Base-by-base conservation (phyloP, 2,329 filamentous ascomycete species). In the Verticillium zaregamsianum region DNA sequence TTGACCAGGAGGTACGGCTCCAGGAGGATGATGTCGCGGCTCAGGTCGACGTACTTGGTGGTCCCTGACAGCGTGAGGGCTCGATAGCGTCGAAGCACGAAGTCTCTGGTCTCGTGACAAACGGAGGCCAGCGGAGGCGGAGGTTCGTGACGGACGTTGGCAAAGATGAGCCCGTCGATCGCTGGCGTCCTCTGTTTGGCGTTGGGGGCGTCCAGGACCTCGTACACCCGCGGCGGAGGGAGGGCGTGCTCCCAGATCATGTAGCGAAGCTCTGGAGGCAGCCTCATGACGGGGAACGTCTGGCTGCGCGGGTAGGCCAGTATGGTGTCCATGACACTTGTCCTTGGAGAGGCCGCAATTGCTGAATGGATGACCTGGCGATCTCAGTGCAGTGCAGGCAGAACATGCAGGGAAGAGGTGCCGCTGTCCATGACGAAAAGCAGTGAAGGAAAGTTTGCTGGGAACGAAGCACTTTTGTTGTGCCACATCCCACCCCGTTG, bases 1-100 rank as follows among this genome's bases (percentile, higher is more conserved):
- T 80, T 78, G 65, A 80, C 76, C 57, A 80, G 76, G 9, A 82
- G 71, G 66, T 80, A 81, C 1, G 79, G 79, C 65, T 82, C 79
- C 37, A 82, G 74, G 28, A 82, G 70, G 37, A 82, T 69, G 40
- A 81, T 75, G 63, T 82, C 79, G 37, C 79, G 75, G 33, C 73
- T 71, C 11, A 80, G 73, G 64, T 81, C 78, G 63, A 82, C 72
- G 54, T 75, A 78, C 65, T 82, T 81, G 57, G 80, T 79, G n/a
- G 77, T 79, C 33, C 68, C 67, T 7, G 77, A 78, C 55, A 82
- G 74, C 1, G 72, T 76, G 56, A 82, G 70, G 14, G 79, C 77
- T 59, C 75, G 75, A 68, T 81, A 82, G 59, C 73, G 74, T 56
- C 74, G 74, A 35, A 79, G 67, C 14, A 79, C 77, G 20, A 78